These are phyloP conservation scores for Oxyria digyna DNA, from an alignment of 148 eudicot species.

Conservation along the genomic window DNA sequence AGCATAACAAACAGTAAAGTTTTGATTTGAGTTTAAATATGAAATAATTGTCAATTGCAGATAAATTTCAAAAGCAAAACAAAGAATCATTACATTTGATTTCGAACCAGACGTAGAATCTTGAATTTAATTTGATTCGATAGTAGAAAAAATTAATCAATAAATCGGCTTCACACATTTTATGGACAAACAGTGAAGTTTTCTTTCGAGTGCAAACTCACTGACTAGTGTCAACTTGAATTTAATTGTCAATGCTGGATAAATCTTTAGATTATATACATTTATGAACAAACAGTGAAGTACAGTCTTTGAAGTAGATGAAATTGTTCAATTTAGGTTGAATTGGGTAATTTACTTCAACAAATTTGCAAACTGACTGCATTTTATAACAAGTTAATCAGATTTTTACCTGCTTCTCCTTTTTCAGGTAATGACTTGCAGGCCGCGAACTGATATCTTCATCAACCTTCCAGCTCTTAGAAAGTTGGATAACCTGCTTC, in stretches of 20 bases:
- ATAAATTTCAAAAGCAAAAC: too few relatives aligned
- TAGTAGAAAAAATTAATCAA: too few relatives aligned
- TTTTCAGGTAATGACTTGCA: constrained; percentile 82
- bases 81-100: not conserved
- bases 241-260: too few relatives aligned
- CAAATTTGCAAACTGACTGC: not conserved
- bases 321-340: too few relatives aligned
- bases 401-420: not conserved
- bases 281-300: too few relatives aligned
- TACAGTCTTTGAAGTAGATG: too few relatives aligned
- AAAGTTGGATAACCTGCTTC: constrained; percentile 84
- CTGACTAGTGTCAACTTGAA: not conserved
- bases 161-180: too few relatives aligned
- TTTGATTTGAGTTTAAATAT: not conserved
- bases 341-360: not conserved
- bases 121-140: too few relatives aligned
- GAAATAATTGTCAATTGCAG: not conserved
- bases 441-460: constrained; percentile 64
- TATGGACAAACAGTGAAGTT: too few relatives aligned
- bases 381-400: not conserved
- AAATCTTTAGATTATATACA: too few relatives aligned
- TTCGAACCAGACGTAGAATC: not conserved
- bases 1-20: not conserved
- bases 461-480: constrained; percentile 95
- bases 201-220: not conserved